Evolutionary conservation across 805 yeast genomes (phyloP).

Genomic region (Wickerhamomyces mucosus): DNA sequence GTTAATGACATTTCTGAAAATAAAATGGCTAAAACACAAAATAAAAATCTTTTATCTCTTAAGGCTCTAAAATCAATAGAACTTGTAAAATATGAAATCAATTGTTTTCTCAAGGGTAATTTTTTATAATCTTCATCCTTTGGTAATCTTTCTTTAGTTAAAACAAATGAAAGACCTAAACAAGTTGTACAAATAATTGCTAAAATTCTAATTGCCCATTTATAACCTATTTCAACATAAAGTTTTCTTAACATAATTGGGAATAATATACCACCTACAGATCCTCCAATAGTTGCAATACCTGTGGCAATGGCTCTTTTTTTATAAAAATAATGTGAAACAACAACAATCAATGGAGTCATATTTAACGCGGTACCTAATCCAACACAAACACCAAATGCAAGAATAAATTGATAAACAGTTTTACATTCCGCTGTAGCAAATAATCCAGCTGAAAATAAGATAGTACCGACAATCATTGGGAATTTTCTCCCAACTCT

Average conservation of each 20-base stretch:
- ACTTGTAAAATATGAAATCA: constrained; percentile 9
- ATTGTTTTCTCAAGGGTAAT: constrained; percentile 18
- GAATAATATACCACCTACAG: constrained; percentile 48
- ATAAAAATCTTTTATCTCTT: constrained; percentile 34
- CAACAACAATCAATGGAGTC: constrained; percentile 51
- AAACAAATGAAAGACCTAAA: constrained; percentile 23
- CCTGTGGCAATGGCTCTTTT: constrained; percentile 52
- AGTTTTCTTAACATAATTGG: constrained; percentile 44
- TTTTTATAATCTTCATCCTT: constrained; percentile 21
- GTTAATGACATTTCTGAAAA: constrained; percentile 38
- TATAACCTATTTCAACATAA: constrained; percentile 41
- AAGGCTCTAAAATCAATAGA: constrained; percentile 29
- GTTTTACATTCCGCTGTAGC: constrained; percentile 43
- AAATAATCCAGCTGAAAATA: constrained; percentile 44
- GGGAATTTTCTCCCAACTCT: constrained; percentile 44
- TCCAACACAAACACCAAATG: constrained; percentile 50
- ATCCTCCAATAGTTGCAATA: constrained; percentile 43
- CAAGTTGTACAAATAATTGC: constrained; percentile 38
- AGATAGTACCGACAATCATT: constrained; percentile 32
- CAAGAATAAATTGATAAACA: constrained; percentile 51
- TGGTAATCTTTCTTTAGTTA: constrained; percentile 35
- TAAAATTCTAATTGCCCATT: constrained; percentile 51
- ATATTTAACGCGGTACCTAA: constrained; percentile 50
- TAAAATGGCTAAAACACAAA: constrained; percentile 32
- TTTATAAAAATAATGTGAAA: constrained; percentile 56